A percentile compares a stretch with the other conserved stretches of the same genome.
Conservation (phyloP, 441 rosid species). For the Manihot esculenta region DNA sequence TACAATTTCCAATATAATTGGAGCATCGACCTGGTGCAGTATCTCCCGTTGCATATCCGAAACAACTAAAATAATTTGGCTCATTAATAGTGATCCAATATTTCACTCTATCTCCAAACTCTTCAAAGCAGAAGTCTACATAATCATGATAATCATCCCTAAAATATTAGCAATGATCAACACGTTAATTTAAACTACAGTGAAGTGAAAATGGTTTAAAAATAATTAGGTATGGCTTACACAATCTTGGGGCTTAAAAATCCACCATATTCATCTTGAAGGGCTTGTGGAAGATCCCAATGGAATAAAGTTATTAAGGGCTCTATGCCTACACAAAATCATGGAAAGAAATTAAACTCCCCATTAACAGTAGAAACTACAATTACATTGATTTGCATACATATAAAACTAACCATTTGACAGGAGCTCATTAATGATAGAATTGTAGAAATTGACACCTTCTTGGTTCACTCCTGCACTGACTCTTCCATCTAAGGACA, state of each 20-base stretch:
- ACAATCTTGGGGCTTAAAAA: slow-evolving; percentile 30
- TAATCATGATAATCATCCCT: slow-evolving; percentile 22
- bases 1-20: slow-evolving; percentile 14
- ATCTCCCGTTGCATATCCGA: slow-evolving; percentile 10
- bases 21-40: slow-evolving; percentile 29
- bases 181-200: too few species aligned
- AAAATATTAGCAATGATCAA: neutral
- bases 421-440: slow-evolving; percentile 52
- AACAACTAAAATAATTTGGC: slow-evolving; percentile 5
- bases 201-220: too few species aligned
- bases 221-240: slow-evolving; percentile 20
- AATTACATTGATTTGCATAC: too few species aligned
- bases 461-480: slow-evolving; percentile 49
- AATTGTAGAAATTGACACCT: slow-evolving; percentile 33
- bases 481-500: slow-evolving; percentile 37
- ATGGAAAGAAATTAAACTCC: too few species aligned
- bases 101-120: slow-evolving; percentile 28
- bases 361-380: too few species aligned
- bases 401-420: slow-evolving; percentile 32
- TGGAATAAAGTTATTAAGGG: slow-evolving; percentile 39
- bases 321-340: slow-evolving; percentile 11
- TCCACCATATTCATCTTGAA: slow-evolving; percentile 33
- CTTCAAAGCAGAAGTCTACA: slow-evolving; percentile 24
- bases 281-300: slow-evolving; percentile 37
- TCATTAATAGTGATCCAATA: slow-evolving; percentile 28